Evolutionary conservation across 768 basidiomycete genomes (phyloP), one percentile per base, ranked within the genome.

Genomic region (Punctularia strigosozonata): DNA sequence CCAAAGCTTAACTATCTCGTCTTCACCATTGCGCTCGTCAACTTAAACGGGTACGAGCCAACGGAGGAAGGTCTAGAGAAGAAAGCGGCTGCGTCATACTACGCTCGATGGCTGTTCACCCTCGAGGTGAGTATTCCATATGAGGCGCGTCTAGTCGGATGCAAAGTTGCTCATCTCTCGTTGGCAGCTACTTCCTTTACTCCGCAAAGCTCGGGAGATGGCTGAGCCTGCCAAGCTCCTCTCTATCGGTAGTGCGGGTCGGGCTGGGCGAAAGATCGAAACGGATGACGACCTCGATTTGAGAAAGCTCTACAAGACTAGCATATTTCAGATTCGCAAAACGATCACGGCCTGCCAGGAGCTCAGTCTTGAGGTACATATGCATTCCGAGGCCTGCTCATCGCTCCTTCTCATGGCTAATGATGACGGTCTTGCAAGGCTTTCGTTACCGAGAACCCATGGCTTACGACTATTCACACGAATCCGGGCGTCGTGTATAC

Each of bases 231-330:
- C 65, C 17, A 65, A 65, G 38, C 69, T 67, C n/a, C 49, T 75
- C 51, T 65, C 64, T 3, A 58, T 76, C 0, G 45, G 73, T 19
- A 54, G 50, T 3, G 56, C 62, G 0, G 63, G 52, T 48, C 58
- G 1, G 65, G 63, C 5, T 52, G 51, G 0, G 39, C 46, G 8
- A 59, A 73, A 8, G 58, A 70, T 42, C 34, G 66, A 24, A 55
- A 73, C n/a, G 71, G n/a, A n/a, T n/a, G n/a, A n/a, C n/a, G n/a
- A 75, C 44, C 56, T 76, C 18, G 69, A 62, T 0, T 48, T 75
- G 47, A 69, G 68, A 56, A 68, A 69, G 51, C 53, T 38, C n/a
- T 75, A 60, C n/a, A n/a, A n/a, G n/a, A n/a, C n/a, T 49, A 58
- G 54, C 1, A 22, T 61, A 1, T 7, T 41, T 4, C 60, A 54